phyloP scores from a whole-genome alignment of 2,329 filamentous ascomycete genomes.

The Penicillium sp. region DNA sequence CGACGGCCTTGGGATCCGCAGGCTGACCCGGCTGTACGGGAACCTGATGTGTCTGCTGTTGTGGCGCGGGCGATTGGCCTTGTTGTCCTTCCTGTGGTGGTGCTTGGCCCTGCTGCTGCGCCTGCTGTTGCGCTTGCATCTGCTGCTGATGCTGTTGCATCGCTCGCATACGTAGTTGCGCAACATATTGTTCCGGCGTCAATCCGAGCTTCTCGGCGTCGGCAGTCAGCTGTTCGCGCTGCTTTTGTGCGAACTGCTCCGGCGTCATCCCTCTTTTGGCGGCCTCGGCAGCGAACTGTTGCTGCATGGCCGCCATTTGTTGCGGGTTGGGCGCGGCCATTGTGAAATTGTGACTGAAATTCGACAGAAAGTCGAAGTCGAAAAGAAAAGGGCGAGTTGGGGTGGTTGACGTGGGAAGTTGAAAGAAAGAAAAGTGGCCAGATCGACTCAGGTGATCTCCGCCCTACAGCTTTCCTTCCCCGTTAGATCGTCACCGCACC shows the following conservation, averaged over 20 bases:
- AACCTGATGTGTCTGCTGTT: constrained; percentile 46
- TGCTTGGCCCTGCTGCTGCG: constrained; percentile 39
- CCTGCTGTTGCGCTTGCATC: constrained; percentile 37
- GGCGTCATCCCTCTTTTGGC: constrained; percentile 80
- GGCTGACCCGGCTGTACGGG: constrained; percentile 55
- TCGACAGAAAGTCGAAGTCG: neutral
- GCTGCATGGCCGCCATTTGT: constrained; percentile 81
- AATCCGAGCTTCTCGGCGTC: constrained; percentile 53
- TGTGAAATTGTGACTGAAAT: constrained; percentile 5
- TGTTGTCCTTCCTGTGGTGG: constrained; percentile 25
- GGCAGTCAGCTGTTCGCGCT: constrained; percentile 46
- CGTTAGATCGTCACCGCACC: neutral
- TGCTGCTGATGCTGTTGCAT: constrained; percentile 45
- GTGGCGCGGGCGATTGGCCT: constrained; percentile 30
- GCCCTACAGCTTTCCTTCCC: constrained; percentile 14
- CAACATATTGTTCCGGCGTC: constrained; percentile 52
- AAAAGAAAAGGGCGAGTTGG: neutral
- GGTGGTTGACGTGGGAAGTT: constrained; percentile 1
- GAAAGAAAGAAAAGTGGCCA: constrained; percentile 24
- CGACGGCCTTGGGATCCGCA: constrained; percentile 83
- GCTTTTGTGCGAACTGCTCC: constrained; percentile 72
- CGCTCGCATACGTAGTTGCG: constrained; percentile 47
- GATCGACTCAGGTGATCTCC: constrained; percentile 30
- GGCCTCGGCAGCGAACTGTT: constrained; percentile 77
- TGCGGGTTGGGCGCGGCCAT: constrained; percentile 64